phyloP scores from a whole-genome alignment of 495 filamentous ascomycete genomes.

The Clavariopsis aquatica region DNA sequence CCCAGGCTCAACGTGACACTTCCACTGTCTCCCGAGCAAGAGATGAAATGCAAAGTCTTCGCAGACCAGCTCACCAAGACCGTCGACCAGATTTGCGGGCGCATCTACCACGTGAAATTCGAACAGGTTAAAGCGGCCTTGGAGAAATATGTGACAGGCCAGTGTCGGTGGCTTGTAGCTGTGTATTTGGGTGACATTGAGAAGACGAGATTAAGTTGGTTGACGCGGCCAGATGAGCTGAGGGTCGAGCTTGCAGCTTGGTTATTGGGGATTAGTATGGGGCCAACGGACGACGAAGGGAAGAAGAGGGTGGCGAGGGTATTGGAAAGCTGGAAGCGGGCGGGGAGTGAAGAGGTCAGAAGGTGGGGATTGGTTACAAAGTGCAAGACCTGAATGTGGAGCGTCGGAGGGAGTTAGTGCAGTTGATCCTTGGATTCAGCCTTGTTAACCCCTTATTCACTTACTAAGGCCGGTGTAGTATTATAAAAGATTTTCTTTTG shows the following conservation, averaged over 20 bases:
- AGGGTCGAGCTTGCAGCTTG: constrained; percentile 21
- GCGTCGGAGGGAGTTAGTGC: too few species aligned
- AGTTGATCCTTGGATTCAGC: too few species aligned
- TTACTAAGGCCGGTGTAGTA: too few species aligned
- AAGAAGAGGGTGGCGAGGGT: constrained; percentile 14
- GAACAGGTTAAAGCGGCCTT: constrained; percentile 3
- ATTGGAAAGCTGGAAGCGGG: constrained; percentile 21
- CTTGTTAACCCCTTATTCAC: too few species aligned
- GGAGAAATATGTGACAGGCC: neutral
- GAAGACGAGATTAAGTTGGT: constrained; percentile 25
- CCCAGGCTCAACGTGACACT: neutral
- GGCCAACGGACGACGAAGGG: neutral
- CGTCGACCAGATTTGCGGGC: constrained; percentile 3
- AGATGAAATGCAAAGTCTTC: constrained; percentile 19
- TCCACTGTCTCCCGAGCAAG: neutral
- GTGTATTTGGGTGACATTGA: constrained; percentile 23
- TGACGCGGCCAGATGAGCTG: constrained; percentile 21
- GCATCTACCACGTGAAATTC: constrained; percentile 22
- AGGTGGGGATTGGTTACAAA: neutral
- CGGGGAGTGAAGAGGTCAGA: constrained; percentile 22
- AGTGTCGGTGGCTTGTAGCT: constrained; percentile 7
- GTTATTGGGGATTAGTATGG: neutral
- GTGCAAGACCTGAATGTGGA: too few species aligned
- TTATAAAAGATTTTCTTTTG: too few species aligned
- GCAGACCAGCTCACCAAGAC: constrained; percentile 15